Evolutionary conservation across 2,329 filamentous ascomycete species (phyloP).

Genomic region (Alternaria gansuensis): DNA sequence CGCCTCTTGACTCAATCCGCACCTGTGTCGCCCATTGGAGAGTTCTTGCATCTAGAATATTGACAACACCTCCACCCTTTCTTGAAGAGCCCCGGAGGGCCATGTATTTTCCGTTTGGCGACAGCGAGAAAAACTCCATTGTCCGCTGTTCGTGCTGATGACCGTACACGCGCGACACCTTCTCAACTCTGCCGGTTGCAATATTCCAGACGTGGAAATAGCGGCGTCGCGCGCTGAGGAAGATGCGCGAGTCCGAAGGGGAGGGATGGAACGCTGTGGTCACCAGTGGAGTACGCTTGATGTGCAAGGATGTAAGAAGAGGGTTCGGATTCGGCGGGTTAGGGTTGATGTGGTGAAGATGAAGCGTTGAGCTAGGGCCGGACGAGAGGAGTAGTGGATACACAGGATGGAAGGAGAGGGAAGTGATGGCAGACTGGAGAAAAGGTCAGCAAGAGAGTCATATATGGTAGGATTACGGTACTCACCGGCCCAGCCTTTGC

Average conservation of each 20-base stretch:
- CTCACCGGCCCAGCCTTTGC: constrained; percentile 74
- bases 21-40: constrained; percentile 89
- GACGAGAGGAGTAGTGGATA: constrained; percentile 90
- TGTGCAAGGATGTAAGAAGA: constrained; percentile 86
- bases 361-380: constrained; percentile 83
- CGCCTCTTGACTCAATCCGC: constrained; percentile 80
- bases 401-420: constrained; percentile 86
- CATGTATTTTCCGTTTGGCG: constrained; percentile 86
- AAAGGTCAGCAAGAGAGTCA: constrained; percentile 24
- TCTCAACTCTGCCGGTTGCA: constrained; percentile 80
- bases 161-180: constrained; percentile 77
- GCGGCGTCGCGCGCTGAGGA: constrained; percentile 84
- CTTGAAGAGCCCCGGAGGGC: constrained; percentile 79
- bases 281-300: constrained; percentile 82
- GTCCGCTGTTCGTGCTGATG: constrained; percentile 82
- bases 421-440: constrained; percentile 74
- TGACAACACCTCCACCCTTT: constrained; percentile 89
- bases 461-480: constrained; percentile 13
- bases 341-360: constrained; percentile 86
- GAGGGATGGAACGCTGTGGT: constrained; percentile 79
- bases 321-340: constrained; percentile 82
- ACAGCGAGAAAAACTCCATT: constrained; percentile 91
- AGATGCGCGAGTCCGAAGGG: constrained; percentile 77
- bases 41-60: constrained; percentile 79
- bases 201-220: constrained; percentile 98